A percentile compares a stretch with the other conserved stretches of the same genome.
phyloP scores from a whole-genome alignment of 495 filamentous ascomycete genomes.

The Platismatia glauca region DNA sequence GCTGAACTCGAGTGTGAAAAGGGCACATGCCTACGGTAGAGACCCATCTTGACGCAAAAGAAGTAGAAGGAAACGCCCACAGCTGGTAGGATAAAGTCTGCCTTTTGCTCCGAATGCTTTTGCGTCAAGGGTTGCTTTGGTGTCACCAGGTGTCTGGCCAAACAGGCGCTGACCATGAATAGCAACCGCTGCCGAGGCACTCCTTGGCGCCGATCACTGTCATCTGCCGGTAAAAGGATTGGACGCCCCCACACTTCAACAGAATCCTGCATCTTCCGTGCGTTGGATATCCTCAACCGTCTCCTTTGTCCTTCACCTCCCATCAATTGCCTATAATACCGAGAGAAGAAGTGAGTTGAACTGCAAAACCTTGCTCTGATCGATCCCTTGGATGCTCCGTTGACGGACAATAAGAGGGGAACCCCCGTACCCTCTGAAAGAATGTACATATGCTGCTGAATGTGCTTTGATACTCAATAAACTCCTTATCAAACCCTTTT shows the following conservation, averaged over 20 bases:
- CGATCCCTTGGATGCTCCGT: conserved; percentile 1
- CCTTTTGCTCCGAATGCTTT: too few relatives aligned
- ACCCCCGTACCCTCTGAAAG: conserved; percentile 5
- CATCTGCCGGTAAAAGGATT: conserved; percentile 12
- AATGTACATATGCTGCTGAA: conserved; percentile 11
- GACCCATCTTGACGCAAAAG: too few relatives aligned
- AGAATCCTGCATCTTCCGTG: not conserved
- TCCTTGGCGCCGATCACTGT: conserved; percentile 3
- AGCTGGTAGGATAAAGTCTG: too few relatives aligned
- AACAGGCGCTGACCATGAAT: too few relatives aligned
- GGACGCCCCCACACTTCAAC: conserved; percentile 7
- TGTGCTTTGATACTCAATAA: conserved; percentile 4
- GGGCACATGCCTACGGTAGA: too few relatives aligned
- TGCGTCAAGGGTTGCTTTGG: too few relatives aligned
- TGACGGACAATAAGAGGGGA: not conserved
- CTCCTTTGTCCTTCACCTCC: not conserved
- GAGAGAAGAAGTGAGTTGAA: conserved; percentile 10
- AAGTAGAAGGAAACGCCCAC: too few relatives aligned
- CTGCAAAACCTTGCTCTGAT: not conserved
- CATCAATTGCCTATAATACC: not conserved
- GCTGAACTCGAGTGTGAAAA: too few relatives aligned
- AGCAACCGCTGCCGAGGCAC: not conserved
- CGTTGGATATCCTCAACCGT: not conserved
- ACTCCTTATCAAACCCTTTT: conserved; percentile 1
- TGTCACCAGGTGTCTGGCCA: too few relatives aligned